A percentile compares a stretch with the other conserved stretches of the same genome.
Evolutionary conservation across 2,329 filamentous ascomycete species (phyloP).

Genomic region (Fusarium austroafricanum): DNA sequence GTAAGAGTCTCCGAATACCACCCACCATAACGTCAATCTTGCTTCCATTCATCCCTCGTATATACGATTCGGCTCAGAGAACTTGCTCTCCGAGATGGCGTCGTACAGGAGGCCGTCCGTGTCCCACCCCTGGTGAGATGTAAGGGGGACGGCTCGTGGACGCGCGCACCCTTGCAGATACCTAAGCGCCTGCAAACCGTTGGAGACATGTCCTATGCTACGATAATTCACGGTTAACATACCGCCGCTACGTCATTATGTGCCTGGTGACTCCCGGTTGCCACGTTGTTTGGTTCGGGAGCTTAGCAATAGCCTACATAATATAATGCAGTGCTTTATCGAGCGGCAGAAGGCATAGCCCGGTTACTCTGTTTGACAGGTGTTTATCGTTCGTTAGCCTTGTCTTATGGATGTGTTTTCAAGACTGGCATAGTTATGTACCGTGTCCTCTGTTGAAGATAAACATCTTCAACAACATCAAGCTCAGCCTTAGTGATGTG

Average conservation of each 20-base stretch:
- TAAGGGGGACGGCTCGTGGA: conserved; percentile 8
- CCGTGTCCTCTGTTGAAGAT: too few species aligned
- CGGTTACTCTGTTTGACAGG: too few species aligned
- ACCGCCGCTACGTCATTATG: not conserved
- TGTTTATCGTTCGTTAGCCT: too few species aligned
- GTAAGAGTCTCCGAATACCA: not conserved
- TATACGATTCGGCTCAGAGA: not conserved
- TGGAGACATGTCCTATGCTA: not conserved
- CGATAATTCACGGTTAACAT: conserved; percentile 1
- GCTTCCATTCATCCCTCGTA: not conserved
- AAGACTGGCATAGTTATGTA: too few species aligned
- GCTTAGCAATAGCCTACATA: not conserved
- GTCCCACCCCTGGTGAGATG: conserved; percentile 27
- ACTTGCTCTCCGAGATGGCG: not conserved
- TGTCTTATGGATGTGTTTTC: not conserved
- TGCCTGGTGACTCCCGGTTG: conserved; percentile 2
- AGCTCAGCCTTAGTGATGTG: too few species aligned
- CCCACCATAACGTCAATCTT: conserved; percentile 1
- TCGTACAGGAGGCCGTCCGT: conserved; percentile 14
- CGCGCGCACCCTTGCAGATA: not conserved
- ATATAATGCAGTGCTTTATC: not conserved
- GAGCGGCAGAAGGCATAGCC: not conserved
- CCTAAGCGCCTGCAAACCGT: not conserved
- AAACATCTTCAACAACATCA: too few species aligned
- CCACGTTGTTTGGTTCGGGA: conserved; percentile 7